Conservation (phyloP, 2,329 filamentous ascomycete species). For the Ascochyta fabae region DNA sequence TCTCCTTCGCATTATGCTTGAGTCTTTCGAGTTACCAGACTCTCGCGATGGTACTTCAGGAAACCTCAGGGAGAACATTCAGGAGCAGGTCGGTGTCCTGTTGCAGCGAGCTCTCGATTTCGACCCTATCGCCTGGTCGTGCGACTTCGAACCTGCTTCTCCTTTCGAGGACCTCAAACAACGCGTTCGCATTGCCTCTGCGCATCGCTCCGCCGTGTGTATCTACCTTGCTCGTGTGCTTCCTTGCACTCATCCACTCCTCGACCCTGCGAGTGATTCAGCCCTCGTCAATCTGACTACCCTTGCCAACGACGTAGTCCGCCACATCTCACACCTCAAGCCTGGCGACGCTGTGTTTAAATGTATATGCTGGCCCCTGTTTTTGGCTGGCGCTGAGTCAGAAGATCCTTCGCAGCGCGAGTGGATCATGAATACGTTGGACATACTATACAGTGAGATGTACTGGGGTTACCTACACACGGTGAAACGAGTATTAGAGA, state of each 20-base stretch:
- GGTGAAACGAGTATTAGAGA: constrained; percentile 42
- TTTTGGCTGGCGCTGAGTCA: constrained; percentile 64
- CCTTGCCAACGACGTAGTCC: constrained; percentile 59
- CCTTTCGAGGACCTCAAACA: constrained; percentile 43
- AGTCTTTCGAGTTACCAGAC: constrained; percentile 44
- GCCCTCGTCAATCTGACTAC: constrained; percentile 43
- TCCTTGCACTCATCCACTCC: constrained; percentile 41
- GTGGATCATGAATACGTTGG: constrained; percentile 59
- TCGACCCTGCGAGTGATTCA: constrained; percentile 49
- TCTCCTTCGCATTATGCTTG: constrained; percentile 46
- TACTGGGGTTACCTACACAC: constrained; percentile 50
- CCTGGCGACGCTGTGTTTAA: constrained; percentile 62
- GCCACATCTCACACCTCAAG: constrained; percentile 58
- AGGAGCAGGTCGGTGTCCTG: constrained; percentile 35
- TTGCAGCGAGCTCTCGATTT: constrained; percentile 39
- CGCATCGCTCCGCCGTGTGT: constrained; percentile 50
- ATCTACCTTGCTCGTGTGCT: constrained; percentile 47
- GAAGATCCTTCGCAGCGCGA: constrained; percentile 55
- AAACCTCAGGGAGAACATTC: constrained; percentile 22
- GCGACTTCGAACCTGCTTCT: constrained; percentile 40
- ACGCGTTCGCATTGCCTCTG: constrained; percentile 46
- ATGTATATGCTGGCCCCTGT: constrained; percentile 66
- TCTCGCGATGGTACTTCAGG: constrained; percentile 20
- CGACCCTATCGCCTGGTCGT: constrained; percentile 42
- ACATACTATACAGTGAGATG: constrained; percentile 43